Evolutionary conservation across 805 yeast species (phyloP), one percentile per base, ranked within the genome.

Genomic region (Cyberlindnera mississippiensis): DNA sequence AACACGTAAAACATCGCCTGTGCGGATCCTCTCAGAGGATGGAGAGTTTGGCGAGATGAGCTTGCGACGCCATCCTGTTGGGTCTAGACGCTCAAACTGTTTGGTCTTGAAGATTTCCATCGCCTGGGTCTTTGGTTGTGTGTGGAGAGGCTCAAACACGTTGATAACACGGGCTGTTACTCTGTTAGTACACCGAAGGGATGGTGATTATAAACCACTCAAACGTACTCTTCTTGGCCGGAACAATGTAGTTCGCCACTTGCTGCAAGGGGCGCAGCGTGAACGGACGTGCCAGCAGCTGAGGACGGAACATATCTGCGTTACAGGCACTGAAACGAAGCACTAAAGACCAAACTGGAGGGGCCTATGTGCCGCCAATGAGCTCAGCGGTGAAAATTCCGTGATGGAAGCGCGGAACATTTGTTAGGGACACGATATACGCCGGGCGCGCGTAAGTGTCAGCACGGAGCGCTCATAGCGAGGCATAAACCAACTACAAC

Each of bases 1-100:
- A 4, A 90, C 83, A 48, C 85, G 77, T 29, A 90, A 78, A 22
- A 87, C 71, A 59, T 90, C 97, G 12, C 96, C 97, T 0, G 95
- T 75, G 42, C 86, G 73, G 24, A 90, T 67, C 34, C 50, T 40
- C 18, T 72, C 72, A 4, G 39, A 24, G 7, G 74, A 64, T 40
- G 71, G 11, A 69, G 17, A 59, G 49, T 22, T 68, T 66, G 41
- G 72, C 66, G 44, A 40, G 24, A 87, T 64, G 35, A 83, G 62
- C 17, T 71, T 68, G 37, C 80, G 68, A 63, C 85, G 83, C 66
- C 71, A 67, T 4, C 91, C 93, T 3, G 75, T 67, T 14, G 88
- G 83, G 60, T 90, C 98, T 46, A 84, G 74, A 28, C 44, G 43
- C 28, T 40, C 44, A 18, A 20, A 31, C 22, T 40, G 42, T 15